phyloP scores from a whole-genome alignment of 106 monocot genomes.

The Hemerocallis citrina region DNA sequence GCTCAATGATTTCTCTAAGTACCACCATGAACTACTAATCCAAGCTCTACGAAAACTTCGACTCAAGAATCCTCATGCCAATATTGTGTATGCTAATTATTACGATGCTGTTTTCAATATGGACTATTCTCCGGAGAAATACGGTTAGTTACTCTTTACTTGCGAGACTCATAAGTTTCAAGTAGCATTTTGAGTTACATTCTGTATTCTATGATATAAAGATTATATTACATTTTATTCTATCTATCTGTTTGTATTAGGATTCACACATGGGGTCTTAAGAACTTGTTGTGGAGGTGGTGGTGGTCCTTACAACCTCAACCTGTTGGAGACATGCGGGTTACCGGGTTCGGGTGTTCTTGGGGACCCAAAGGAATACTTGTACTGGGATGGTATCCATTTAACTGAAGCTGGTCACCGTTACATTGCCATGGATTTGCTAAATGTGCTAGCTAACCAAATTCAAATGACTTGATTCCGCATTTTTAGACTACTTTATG shows the following conservation, averaged over 20 bases:
- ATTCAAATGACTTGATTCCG: too few species aligned
- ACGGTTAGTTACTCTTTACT: too few species aligned
- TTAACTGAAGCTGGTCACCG: conserved; percentile 42
- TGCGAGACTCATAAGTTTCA: background rate
- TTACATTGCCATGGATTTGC: conserved; percentile 13
- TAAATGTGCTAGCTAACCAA: too few species aligned
- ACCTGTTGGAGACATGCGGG: conserved; percentile 22
- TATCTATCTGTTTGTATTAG: too few species aligned
- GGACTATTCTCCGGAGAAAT: conserved; percentile 5
- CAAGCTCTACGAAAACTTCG: conserved; percentile 13
- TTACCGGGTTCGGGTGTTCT: conserved; percentile 20
- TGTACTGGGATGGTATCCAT: conserved; percentile 55
- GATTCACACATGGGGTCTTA: background rate
- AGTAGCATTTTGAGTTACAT: background rate
- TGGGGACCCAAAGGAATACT: conserved; percentile 24
- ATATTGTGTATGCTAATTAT: conserved; percentile 20
- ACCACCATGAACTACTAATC: conserved; percentile 27
- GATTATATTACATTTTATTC: too few species aligned
- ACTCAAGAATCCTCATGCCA: conserved; percentile 18
- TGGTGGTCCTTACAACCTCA: conserved; percentile 47
- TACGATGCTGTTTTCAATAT: conserved; percentile 17
- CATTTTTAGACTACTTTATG: too few species aligned
- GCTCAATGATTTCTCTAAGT: conserved; percentile 20
- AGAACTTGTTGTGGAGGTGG: conserved; percentile 47
- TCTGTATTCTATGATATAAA: too few species aligned